phyloP scores from a whole-genome alignment of 495 filamentous ascomycete species.

The Xylaria nigripes region DNA sequence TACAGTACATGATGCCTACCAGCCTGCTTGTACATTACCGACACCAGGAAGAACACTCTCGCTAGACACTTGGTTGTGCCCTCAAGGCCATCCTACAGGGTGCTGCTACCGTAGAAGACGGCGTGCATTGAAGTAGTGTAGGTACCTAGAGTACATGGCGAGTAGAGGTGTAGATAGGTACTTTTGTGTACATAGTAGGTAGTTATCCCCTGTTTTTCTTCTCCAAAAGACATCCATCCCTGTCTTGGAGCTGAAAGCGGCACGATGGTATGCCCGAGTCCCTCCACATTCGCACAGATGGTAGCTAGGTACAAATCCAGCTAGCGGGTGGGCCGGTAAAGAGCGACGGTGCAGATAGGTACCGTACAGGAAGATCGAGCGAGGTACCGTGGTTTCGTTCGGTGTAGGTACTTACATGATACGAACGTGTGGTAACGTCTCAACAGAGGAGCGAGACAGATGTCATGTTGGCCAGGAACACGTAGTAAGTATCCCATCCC shows the following conservation, averaged over 20 bases:
- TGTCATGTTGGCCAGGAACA: conserved; percentile 1
- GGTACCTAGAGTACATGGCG: too few species aligned
- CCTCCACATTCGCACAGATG: conserved; percentile 11
- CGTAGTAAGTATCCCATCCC: background rate
- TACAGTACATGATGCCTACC: background rate
- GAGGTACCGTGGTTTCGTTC: background rate
- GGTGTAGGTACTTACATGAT: background rate
- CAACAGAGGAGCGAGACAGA: conserved; percentile 4
- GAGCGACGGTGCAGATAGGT: background rate
- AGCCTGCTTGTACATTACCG: too few species aligned
- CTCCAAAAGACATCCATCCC: conserved; percentile 10
- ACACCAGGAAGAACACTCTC: too few species aligned
- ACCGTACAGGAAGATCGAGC: background rate
- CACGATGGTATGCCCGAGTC: conserved; percentile 7
- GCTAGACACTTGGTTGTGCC: background rate
- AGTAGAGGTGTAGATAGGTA: too few species aligned
- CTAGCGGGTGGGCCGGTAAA: conserved; percentile 8
- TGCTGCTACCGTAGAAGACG: conserved; percentile 4
- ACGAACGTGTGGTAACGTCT: background rate
- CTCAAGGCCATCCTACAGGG: background rate
- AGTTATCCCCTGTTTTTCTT: conserved; percentile 2
- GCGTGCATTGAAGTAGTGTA: too few species aligned
- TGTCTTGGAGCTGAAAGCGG: conserved; percentile 11
- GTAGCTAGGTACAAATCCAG: background rate
- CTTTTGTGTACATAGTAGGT: background rate